Evolutionary conservation across 208 protist genomes (phyloP).

Genomic region (Leishmania martiniquensis): DNA sequence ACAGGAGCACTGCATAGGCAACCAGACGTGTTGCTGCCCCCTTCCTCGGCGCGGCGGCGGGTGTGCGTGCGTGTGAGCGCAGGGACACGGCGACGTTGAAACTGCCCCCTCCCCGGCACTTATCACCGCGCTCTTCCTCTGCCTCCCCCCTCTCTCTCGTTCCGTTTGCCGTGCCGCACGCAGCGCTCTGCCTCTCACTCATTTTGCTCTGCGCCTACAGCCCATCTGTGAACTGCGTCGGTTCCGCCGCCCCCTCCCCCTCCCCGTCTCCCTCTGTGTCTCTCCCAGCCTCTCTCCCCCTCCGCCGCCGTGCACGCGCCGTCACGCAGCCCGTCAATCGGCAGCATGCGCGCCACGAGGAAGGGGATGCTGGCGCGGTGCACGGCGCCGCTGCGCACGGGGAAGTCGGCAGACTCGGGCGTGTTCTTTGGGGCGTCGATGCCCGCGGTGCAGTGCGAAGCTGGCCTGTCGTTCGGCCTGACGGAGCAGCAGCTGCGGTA

Average conservation of each 20-base stretch:
- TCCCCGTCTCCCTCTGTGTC: not conserved
- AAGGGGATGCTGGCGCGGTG: not conserved
- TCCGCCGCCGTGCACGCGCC: not conserved
- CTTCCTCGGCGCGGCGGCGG: not conserved
- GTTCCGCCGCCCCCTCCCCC: not conserved
- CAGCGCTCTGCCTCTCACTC: not conserved
- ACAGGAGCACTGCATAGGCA: no score
- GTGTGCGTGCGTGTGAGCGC: not conserved
- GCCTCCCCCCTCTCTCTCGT: not conserved
- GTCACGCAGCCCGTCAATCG: not conserved
- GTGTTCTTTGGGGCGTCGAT: conserved; percentile 34
- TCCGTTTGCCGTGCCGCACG: not conserved
- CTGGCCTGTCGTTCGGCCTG: conserved; percentile 79
- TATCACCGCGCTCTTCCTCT: not conserved
- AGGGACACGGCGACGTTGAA: not conserved
- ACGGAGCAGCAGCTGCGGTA: conserved; percentile 76
- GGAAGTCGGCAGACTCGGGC: conserved; percentile 10
- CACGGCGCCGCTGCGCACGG: conserved; percentile 21
- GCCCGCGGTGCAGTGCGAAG: conserved; percentile 22
- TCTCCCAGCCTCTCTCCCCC: not conserved
- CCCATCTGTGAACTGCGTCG: not conserved
- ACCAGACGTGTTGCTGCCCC: no score
- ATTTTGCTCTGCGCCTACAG: not conserved
- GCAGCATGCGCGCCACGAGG: not conserved
- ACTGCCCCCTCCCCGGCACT: not conserved